These are phyloP conservation scores for Apiospora kogelbergensis DNA, from an alignment of 2,329 filamentous ascomycete genomes.

Conservation along the genomic window DNA sequence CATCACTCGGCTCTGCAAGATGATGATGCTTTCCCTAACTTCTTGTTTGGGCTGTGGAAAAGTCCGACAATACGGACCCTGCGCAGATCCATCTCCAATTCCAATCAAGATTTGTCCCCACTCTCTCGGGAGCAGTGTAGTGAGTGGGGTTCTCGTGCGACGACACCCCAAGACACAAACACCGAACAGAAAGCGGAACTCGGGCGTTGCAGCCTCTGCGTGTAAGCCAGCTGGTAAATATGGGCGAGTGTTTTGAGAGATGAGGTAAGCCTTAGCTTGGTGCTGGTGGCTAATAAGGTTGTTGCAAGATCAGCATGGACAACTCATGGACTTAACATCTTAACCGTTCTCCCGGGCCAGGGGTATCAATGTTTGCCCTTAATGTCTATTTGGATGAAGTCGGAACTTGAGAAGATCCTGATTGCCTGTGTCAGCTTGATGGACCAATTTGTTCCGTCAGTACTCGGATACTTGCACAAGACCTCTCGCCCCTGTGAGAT, in stretches of 20 bases:
- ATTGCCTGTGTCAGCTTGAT: not conserved
- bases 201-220: not conserved
- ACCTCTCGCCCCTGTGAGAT: not conserved
- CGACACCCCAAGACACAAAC: not conserved
- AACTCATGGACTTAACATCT: not conserved
- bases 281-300: not conserved
- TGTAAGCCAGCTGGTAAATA: not conserved
- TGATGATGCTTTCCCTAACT: not conserved
- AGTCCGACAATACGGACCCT: slow-evolving; percentile 2
- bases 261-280: not conserved
- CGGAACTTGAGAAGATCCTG: not conserved
- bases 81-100: slow-evolving; percentile 3
- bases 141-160: not conserved
- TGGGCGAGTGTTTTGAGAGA: not conserved
- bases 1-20: not conserved
- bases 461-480: not conserved
- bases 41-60: not conserved
- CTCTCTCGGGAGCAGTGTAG: not conserved
- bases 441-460: not conserved
- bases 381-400: not conserved
- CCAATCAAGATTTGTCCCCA: slow-evolving; percentile 6
- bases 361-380: not conserved
- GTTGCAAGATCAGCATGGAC: not conserved
- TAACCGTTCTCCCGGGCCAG: not conserved
- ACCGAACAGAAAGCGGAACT: not conserved